A percentile compares a stretch with the other conserved stretches of the same genome.
phyloP scores from a whole-genome alignment of 2,329 filamentous ascomycete genomes.

The Beauveria australis region DNA sequence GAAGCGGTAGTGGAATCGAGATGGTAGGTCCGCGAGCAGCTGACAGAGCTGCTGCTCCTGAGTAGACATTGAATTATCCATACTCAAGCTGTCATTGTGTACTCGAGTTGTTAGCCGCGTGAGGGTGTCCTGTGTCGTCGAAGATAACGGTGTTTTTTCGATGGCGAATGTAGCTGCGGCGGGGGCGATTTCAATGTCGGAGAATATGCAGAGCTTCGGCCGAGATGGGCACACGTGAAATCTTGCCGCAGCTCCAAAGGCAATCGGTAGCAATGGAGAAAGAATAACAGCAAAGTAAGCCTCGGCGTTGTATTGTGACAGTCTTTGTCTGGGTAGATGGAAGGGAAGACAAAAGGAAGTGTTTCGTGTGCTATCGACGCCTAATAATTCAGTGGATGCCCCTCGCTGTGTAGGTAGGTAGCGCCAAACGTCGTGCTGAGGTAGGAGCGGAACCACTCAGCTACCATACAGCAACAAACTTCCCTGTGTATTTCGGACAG shows the following conservation, averaged over 20 bases:
- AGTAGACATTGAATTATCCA: constrained; percentile 50
- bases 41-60: constrained; percentile 78
- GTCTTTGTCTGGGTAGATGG: background rate
- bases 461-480: background rate
- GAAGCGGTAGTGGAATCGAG: constrained; percentile 67
- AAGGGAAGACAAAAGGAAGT: background rate
- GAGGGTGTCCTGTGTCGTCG: background rate
- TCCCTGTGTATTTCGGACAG: background rate
- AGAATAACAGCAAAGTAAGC: background rate
- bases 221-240: background rate
- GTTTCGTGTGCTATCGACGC: background rate
- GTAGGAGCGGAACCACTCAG: background rate
- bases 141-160: background rate
- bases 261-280: background rate
- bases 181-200: background rate
- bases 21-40: constrained; percentile 71
- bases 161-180: background rate
- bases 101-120: background rate
- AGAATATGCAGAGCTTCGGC: background rate
- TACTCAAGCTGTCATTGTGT: constrained; percentile 23
- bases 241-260: background rate
- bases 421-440: background rate
- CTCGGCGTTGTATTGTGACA: background rate
- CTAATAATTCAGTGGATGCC: constrained; percentile 6
- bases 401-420: background rate